A percentile compares a stretch with the other conserved stretches of the same genome.
Evolutionary conservation across 2,329 filamentous ascomycete genomes (phyloP).

Genomic region (Saccharata proteae): DNA sequence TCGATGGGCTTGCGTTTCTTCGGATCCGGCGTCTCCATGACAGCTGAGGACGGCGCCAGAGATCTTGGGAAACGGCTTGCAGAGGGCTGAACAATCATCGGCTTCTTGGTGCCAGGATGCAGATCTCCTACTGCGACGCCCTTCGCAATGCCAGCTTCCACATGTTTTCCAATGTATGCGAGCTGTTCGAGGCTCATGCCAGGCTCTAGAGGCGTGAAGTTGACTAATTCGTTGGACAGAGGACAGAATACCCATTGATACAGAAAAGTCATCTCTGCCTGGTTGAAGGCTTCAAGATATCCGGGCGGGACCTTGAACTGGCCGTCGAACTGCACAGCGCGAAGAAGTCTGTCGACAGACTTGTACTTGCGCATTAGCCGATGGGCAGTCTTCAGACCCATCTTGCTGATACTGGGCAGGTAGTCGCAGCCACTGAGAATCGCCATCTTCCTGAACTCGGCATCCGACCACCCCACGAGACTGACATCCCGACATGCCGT

Average conservation of each 20-base stretch:
- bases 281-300: slow-evolving; percentile 69
- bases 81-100: slow-evolving; percentile 29
- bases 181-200: slow-evolving; percentile 56
- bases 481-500: slow-evolving; percentile 79
- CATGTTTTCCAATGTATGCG: slow-evolving; percentile 66
- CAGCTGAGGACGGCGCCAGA: slow-evolving; percentile 14
- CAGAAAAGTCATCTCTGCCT: slow-evolving; percentile 85
- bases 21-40: slow-evolving; percentile 32
- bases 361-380: slow-evolving; percentile 84
- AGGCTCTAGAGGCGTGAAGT: slow-evolving; percentile 55
- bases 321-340: slow-evolving; percentile 78
- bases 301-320: slow-evolving; percentile 69
- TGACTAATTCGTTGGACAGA: slow-evolving; percentile 54
- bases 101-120: slow-evolving; percentile 77
- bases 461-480: slow-evolving; percentile 81
- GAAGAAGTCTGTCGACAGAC: slow-evolving; percentile 68
- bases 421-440: slow-evolving; percentile 97
- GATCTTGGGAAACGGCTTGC: slow-evolving; percentile 25
- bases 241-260: slow-evolving; percentile 94
- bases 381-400: slow-evolving; percentile 90
- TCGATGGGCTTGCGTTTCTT: slow-evolving; percentile 52
- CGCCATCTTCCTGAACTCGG: slow-evolving; percentile 86
- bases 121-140: slow-evolving; percentile 71
- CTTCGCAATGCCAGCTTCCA: slow-evolving; percentile 56
- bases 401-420: slow-evolving; percentile 67